phyloP scores from a whole-genome alignment of 164 flowering plant genomes.

The Amborella trichopoda region DNA sequence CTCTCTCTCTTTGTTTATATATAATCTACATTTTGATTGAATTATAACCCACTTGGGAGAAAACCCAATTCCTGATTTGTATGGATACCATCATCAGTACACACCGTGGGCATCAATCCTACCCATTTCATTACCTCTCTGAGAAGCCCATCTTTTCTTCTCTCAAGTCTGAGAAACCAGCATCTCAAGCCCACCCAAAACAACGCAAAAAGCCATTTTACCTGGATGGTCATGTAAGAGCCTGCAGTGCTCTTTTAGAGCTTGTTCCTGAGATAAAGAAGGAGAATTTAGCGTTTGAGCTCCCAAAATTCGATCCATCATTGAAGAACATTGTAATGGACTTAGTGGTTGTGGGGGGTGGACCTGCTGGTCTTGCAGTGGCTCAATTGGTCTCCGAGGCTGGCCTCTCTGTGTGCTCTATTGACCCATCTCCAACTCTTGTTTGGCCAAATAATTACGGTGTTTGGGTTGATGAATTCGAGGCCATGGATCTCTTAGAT shows the following conservation, averaged over 20 bases:
- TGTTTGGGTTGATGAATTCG: slow-evolving; percentile 97
- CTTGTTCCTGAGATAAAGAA: slow-evolving; percentile 79
- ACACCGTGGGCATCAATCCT: slow-evolving; percentile 48
- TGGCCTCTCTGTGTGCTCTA: slow-evolving; percentile 76
- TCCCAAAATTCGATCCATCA: slow-evolving; percentile 66
- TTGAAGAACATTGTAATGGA: slow-evolving; percentile 60
- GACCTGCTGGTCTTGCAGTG: slow-evolving; percentile 93
- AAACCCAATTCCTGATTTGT: slow-evolving; percentile 7
- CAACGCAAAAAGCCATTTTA: slow-evolving; percentile 5
- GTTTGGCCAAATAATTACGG: slow-evolving; percentile 95
- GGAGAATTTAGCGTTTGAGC: slow-evolving; percentile 81
- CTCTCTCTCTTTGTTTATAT: too few relatives aligned
- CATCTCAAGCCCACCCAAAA: slow-evolving; percentile 18
- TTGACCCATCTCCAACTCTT: slow-evolving; percentile 75
- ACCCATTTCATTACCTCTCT: slow-evolving; percentile 39
- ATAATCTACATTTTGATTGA: too few relatives aligned
- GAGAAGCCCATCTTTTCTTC: slow-evolving; percentile 28
- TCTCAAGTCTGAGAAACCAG: slow-evolving; percentile 26
- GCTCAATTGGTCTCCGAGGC: slow-evolving; percentile 89
- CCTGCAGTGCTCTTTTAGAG: slow-evolving; percentile 56
- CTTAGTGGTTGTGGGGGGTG: slow-evolving; percentile 79
- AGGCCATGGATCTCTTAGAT: slow-evolving; percentile 86
- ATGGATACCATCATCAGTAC: slow-evolving; percentile 77
- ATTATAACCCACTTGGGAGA: too few relatives aligned
- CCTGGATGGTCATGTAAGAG: slow-evolving; percentile 13